These are phyloP conservation scores for Cryptococcus sp. DNA, from an alignment of 1,284 basidiomycete species.

Conservation along the genomic window DNA sequence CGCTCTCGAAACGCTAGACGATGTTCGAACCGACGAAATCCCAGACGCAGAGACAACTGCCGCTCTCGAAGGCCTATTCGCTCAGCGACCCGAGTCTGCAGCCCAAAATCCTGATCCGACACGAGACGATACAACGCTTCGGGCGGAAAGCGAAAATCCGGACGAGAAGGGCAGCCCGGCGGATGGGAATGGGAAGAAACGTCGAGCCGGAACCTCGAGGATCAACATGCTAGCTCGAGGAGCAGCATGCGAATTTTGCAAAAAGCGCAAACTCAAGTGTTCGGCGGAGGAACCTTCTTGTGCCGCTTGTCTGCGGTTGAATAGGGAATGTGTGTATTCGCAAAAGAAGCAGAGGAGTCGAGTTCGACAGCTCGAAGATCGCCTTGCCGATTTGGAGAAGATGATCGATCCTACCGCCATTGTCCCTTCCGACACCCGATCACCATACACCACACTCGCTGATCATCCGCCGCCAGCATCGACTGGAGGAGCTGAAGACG, in stretches of 20 bases:
- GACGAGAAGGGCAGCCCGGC: background rate
- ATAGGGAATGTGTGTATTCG: slow-evolving; percentile 40
- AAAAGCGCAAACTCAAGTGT: slow-evolving; percentile 45
- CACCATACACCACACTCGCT: too few species aligned
- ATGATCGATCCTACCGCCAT: slow-evolving; percentile 19
- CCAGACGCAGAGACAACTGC: background rate
- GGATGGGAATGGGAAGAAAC: slow-evolving; percentile 12
- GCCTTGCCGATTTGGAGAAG: slow-evolving; percentile 39
- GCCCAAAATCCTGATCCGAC: too few species aligned
- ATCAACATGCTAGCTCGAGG: slow-evolving; percentile 43
- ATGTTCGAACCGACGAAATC: background rate
- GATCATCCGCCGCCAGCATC: too few species aligned
- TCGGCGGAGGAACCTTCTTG: slow-evolving; percentile 41
- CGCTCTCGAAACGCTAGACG: background rate
- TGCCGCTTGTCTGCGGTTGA: slow-evolving; percentile 31
- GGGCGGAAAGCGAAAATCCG: background rate
- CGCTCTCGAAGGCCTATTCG: background rate
- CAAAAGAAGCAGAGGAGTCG: slow-evolving; percentile 43
- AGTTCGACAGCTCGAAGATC: slow-evolving; percentile 41
- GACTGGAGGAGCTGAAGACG: too few species aligned
- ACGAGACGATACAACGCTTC: too few species aligned
- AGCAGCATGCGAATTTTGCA: slow-evolving; percentile 47
- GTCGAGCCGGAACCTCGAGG: slow-evolving; percentile 32
- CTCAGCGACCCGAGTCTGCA: background rate
- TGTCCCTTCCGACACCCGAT: background rate